Conservation (phyloP, 148 eudicot genomes). For the Cornus florida region DNA sequence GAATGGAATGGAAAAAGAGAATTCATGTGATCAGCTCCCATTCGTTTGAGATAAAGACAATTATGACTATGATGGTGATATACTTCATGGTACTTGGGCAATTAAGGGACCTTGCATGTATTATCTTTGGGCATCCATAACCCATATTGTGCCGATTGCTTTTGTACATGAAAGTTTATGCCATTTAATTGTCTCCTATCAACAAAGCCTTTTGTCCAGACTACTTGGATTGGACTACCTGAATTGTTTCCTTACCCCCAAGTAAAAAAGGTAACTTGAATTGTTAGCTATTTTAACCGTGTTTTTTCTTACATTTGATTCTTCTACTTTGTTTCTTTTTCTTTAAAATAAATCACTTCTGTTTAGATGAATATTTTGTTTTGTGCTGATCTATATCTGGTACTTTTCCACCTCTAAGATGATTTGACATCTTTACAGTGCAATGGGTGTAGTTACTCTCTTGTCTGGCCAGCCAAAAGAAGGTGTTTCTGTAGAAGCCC, state of each 20-base stretch:
- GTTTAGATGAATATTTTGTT: neutral
- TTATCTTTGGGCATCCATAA: too few species aligned
- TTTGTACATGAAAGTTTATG: too few species aligned
- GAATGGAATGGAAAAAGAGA: too few species aligned
- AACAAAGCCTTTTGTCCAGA: neutral
- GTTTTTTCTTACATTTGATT: neutral
- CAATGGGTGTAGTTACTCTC: constrained; percentile 76
- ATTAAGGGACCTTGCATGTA: too few species aligned
- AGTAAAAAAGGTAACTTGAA: neutral
- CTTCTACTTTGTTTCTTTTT: neutral
- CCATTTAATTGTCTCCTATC: too few species aligned
- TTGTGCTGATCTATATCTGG: neutral
- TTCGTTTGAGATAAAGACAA: too few species aligned
- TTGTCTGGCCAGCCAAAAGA: constrained; percentile 91
- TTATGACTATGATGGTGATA: too few species aligned
- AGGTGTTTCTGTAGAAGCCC: constrained; percentile 87
- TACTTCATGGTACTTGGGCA: too few species aligned
- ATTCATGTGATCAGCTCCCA: too few species aligned
- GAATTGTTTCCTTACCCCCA: neutral
- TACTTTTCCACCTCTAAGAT: constrained; percentile 2
- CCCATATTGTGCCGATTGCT: too few species aligned
- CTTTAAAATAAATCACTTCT: neutral
- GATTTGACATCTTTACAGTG: constrained; percentile 48
- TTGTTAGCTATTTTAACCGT: neutral
- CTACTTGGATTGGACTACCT: neutral